These are phyloP conservation scores for Fusarium pseudocircinatum DNA, from an alignment of 2,329 filamentous ascomycete species.

Conservation along the genomic window DNA sequence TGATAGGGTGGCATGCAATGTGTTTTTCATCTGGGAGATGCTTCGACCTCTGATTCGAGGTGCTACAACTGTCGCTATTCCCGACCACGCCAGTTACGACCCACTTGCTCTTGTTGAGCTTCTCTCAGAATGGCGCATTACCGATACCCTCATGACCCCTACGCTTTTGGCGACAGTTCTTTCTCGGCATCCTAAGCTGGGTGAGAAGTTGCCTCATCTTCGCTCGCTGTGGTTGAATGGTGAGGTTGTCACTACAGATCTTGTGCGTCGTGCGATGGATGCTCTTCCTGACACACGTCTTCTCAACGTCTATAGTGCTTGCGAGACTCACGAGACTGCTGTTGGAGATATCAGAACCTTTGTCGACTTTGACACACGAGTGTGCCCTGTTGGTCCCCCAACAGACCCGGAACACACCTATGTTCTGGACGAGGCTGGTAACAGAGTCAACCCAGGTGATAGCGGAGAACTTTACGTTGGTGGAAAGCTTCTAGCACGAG, in stretches of 20 bases:
- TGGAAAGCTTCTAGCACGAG: conserved; percentile 76
- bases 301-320: conserved; percentile 84
- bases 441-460: conserved; percentile 68
- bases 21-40: conserved; percentile 90
- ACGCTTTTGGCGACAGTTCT: conserved; percentile 80
- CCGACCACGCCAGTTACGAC: conserved; percentile 81
- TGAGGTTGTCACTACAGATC: conserved; percentile 82
- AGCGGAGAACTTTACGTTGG: conserved; percentile 81
- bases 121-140: conserved; percentile 71
- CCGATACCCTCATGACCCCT: conserved; percentile 85
- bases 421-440: conserved; percentile 74
- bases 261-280: conserved; percentile 73
- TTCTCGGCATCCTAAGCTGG: conserved; percentile 73
- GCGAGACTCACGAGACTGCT: conserved; percentile 83
- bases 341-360: conserved; percentile 79
- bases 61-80: conserved; percentile 78
- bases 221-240: conserved; percentile 83
- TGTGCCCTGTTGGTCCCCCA: conserved; percentile 79
- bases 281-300: conserved; percentile 75
- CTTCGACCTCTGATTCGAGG: conserved; percentile 79
- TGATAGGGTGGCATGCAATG: conserved; percentile 86
- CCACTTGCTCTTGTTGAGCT: conserved; percentile 78
- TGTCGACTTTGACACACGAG: conserved; percentile 68
- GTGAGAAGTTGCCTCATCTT: conserved; percentile 69
- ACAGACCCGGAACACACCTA: conserved; percentile 75